Percentiles rank a stretch among this genome's conserved stretches.
phyloP scores from a whole-genome alignment of 2,329 filamentous ascomycete genomes.

The Septoria petroselini region DNA sequence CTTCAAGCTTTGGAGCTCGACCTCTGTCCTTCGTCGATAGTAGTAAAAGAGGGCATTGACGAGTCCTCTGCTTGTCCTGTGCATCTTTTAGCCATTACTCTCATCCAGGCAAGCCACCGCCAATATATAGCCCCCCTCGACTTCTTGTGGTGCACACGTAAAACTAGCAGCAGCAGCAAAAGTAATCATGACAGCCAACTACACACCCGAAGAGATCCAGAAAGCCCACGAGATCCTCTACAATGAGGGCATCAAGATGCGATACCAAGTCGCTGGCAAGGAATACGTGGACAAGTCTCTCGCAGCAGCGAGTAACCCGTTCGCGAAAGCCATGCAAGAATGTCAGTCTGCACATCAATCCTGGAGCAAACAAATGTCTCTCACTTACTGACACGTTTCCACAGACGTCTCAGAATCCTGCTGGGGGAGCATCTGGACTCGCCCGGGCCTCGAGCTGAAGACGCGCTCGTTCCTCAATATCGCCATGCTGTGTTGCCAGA shows the following conservation, averaged over 20 bases:
- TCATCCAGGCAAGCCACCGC: background rate
- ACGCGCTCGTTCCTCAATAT: slow-evolving; percentile 62
- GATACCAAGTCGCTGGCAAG: slow-evolving; percentile 59
- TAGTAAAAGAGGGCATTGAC: too few species aligned
- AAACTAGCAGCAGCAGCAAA: background rate
- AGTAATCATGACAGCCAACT: slow-evolving; percentile 25
- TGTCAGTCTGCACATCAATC: slow-evolving; percentile 36
- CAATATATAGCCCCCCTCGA: background rate
- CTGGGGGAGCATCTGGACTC: slow-evolving; percentile 64
- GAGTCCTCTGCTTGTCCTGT: slow-evolving; percentile 1
- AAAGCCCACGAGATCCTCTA: slow-evolving; percentile 55
- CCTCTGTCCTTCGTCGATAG: background rate
- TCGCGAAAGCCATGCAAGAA: slow-evolving; percentile 59
- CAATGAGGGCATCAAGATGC: slow-evolving; percentile 59
- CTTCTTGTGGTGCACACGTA: too few species aligned
- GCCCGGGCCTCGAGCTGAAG: slow-evolving; percentile 60
- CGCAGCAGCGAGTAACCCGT: slow-evolving; percentile 56
- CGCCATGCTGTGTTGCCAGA: slow-evolving; percentile 62
- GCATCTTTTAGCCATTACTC: background rate
- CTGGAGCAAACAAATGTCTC: background rate
- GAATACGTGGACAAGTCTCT: slow-evolving; percentile 59
- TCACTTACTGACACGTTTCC: background rate
- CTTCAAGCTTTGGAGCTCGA: slow-evolving; percentile 4
- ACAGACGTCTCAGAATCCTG: slow-evolving; percentile 56
- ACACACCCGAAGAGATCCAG: slow-evolving; percentile 34